Conservation (phyloP, 2,329 filamentous ascomycete genomes). For the Tricladium varicosporioides region DNA sequence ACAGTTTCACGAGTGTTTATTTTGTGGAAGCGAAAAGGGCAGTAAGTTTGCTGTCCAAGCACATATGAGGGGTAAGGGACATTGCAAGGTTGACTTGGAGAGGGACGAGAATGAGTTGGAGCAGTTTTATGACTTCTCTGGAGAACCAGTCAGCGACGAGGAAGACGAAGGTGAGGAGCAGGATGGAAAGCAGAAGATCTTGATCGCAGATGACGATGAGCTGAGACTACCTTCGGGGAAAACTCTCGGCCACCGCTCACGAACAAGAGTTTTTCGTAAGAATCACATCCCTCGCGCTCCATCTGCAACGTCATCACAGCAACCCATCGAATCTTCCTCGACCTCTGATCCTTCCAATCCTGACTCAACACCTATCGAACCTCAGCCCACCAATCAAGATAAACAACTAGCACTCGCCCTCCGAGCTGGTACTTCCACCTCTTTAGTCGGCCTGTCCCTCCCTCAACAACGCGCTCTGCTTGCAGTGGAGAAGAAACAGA, state of each 20-base stretch:
- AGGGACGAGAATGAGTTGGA: conserved; percentile 38
- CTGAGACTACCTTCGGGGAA: conserved; percentile 39
- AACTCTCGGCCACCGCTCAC: conserved; percentile 33
- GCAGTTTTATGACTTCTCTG: conserved; percentile 41
- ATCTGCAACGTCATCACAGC: not conserved
- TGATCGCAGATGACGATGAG: conserved; percentile 29
- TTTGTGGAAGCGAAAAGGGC: conserved; percentile 44
- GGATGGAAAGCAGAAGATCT: not conserved
- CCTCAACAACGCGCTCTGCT: conserved; percentile 24
- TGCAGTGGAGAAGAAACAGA: conserved; percentile 25
- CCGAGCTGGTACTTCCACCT: conserved; percentile 16
- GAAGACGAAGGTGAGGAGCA: conserved; percentile 12
- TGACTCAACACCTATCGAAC: not conserved
- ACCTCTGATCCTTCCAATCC: not conserved
- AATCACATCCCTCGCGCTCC: conserved; percentile 2
- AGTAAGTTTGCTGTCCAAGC: conserved; percentile 47
- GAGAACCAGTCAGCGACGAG: not conserved
- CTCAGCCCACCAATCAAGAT: not conserved
- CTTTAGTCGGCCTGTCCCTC: conserved; percentile 25
- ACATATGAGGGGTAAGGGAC: conserved; percentile 49
- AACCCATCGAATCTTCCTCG: not conserved
- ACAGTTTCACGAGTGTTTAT: conserved; percentile 49
- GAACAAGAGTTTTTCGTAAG: conserved; percentile 5
- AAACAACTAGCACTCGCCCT: conserved; percentile 6
- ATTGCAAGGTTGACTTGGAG: conserved; percentile 43